A percentile compares a stretch with the other conserved stretches of the same genome.
phyloP scores from a whole-genome alignment of 345 rosid genomes.

The Eucalyptus microcorys region DNA sequence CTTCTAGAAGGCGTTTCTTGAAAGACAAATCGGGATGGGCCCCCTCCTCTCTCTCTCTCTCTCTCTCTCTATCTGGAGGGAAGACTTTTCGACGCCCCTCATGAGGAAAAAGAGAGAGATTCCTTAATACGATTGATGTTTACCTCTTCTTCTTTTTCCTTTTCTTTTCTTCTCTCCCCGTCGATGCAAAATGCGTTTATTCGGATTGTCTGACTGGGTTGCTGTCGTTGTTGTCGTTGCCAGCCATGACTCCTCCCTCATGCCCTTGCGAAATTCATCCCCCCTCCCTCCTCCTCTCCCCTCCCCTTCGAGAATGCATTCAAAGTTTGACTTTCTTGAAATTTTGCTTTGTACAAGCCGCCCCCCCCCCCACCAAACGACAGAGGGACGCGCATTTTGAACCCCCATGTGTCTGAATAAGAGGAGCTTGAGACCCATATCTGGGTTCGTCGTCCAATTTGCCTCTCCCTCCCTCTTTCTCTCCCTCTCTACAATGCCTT shows the following conservation, averaged over 20 bases:
- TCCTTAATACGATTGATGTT: background rate
- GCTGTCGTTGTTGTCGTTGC: slow-evolving; percentile 1
- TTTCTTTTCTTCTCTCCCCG: background rate
- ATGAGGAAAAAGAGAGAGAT: background rate
- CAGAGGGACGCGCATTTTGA: no score
- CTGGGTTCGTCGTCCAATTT: no score
- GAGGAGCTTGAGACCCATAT: no score
- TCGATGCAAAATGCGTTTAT: background rate
- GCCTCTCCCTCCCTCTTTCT: no score
- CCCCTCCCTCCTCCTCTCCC: background rate
- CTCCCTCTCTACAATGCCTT: no score
- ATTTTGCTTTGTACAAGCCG: background rate
- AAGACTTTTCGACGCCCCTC: background rate
- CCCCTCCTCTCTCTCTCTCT: background rate
- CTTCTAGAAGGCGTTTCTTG: background rate
- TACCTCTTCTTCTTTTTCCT: no score
- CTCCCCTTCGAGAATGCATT: background rate
- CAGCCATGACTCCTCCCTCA: slow-evolving; percentile 3
- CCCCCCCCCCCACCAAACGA: no score
- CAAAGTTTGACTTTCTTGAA: background rate
- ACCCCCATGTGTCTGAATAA: no score
- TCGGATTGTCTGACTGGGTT: background rate
- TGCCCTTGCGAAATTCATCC: slow-evolving; percentile 1
- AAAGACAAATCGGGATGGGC: background rate
- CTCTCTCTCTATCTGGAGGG: no score